phyloP scores from a whole-genome alignment of 1,284 basidiomycete species.

The Sanghuangporus sanghuang region DNA sequence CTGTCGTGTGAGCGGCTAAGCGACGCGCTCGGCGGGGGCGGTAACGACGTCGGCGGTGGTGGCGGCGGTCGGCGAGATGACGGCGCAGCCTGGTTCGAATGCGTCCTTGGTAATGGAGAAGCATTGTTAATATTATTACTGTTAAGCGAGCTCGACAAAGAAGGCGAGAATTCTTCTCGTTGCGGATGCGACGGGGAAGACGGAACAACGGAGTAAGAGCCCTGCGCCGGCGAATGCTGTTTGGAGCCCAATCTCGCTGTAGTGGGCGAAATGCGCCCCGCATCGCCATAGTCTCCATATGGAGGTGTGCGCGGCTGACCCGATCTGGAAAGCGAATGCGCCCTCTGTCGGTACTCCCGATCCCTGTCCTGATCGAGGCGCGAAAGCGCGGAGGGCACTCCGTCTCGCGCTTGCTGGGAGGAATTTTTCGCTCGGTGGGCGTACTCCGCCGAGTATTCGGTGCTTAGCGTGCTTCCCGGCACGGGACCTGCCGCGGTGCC shows the following conservation, averaged over 20 bases:
- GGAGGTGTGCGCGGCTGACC: constrained; percentile 6
- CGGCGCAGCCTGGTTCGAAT: background rate
- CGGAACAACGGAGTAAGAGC: constrained; percentile 12
- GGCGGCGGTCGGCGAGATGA: constrained; percentile 1
- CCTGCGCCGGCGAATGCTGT: constrained; percentile 1
- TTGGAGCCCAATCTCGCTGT: background rate
- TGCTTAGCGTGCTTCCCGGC: constrained; percentile 6
- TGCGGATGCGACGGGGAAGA: background rate
- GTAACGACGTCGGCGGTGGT: constrained; percentile 5
- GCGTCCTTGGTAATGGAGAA: constrained; percentile 3
- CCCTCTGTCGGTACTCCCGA: constrained; percentile 17
- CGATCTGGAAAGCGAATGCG: constrained; percentile 4
- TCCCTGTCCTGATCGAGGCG: constrained; percentile 17
- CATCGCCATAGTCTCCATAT: constrained; percentile 6
- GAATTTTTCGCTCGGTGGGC: constrained; percentile 9
- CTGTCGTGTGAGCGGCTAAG: background rate
- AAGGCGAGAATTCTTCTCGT: constrained; percentile 6
- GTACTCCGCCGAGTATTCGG: constrained; percentile 16
- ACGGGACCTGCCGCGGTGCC: constrained; percentile 3
- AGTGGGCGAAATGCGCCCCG: background rate
- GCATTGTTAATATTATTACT: background rate
- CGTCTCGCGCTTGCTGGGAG: constrained; percentile 3
- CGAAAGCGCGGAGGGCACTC: constrained; percentile 6
- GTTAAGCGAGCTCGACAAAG: background rate
- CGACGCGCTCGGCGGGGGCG: constrained; percentile 10